Conservation (phyloP, 2,329 filamentous ascomycete species). For the Phoma sp. region DNA sequence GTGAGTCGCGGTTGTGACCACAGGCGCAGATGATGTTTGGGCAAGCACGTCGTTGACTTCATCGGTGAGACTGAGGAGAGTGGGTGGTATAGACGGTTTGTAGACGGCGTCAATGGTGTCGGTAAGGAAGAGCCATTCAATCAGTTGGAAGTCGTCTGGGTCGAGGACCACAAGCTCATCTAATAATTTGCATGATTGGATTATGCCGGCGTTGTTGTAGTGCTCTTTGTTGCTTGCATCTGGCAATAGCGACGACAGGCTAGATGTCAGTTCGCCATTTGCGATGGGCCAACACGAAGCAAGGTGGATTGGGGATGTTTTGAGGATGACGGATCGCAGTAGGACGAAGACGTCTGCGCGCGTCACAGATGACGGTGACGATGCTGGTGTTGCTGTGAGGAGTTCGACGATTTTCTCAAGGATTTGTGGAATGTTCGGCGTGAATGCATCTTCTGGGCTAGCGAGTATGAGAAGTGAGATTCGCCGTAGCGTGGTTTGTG, state of each 20-base stretch:
- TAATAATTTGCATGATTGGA: constrained; percentile 93
- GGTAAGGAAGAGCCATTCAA: constrained; percentile 96
- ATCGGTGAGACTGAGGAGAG: constrained; percentile 78
- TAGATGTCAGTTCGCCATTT: constrained; percentile 82
- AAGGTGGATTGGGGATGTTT: constrained; percentile 79
- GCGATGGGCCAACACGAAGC: constrained; percentile 89
- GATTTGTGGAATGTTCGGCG: constrained; percentile 74
- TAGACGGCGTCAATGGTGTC: constrained; percentile 98
- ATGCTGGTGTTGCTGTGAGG: constrained; percentile 80
- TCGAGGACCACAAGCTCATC: constrained; percentile 86
- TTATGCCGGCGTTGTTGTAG: constrained; percentile 76
- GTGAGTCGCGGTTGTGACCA: constrained; percentile 1
- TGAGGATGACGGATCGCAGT: constrained; percentile 80
- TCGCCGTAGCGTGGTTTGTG: constrained; percentile 86
- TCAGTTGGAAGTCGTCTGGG: constrained; percentile 96
- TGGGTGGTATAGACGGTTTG: constrained; percentile 70
- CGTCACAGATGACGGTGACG: constrained; percentile 89
- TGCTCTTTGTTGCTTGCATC: constrained; percentile 73
- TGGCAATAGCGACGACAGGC: constrained; percentile 76
- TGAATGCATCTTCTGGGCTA: constrained; percentile 78
- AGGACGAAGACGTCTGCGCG: constrained; percentile 91
- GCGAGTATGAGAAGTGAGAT: constrained; percentile 82
- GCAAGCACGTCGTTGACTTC: constrained; percentile 79
- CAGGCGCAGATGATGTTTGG: constrained; percentile 17
- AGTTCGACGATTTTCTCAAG: constrained; percentile 88